Evolutionary conservation across 805 yeast genomes (phyloP).

Genomic region (Yarrowia hollandica): DNA sequence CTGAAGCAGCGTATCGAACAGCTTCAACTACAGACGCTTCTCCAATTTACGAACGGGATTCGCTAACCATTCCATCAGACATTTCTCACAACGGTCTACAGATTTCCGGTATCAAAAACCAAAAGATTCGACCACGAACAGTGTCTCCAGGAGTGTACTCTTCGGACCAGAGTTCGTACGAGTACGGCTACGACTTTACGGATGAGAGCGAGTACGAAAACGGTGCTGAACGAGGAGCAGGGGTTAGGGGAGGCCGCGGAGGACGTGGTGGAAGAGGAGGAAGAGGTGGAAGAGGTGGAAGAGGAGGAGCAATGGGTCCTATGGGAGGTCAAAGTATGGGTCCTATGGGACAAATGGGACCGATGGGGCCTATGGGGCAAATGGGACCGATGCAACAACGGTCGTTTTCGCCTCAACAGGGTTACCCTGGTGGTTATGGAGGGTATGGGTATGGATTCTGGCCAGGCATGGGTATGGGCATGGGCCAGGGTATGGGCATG

Average conservation of each 20-base stretch:
- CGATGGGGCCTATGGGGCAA: too few species aligned
- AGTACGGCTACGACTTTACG: conserved; percentile 11
- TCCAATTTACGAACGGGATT: conserved; percentile 6
- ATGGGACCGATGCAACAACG: too few species aligned
- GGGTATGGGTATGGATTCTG: conserved; percentile 2
- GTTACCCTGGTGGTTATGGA: conserved; percentile 9
- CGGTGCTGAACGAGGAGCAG: background rate
- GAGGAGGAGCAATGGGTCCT: background rate
- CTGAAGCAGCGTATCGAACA: conserved; percentile 15
- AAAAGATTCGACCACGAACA: background rate
- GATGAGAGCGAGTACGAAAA: conserved; percentile 27
- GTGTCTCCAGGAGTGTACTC: conserved; percentile 16
- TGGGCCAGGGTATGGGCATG: background rate
- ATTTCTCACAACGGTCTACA: conserved; percentile 2
- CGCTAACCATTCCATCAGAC: conserved; percentile 11
- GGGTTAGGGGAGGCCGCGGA: background rate
- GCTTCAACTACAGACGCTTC: conserved; percentile 11
- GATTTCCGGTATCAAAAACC: conserved; percentile 9
- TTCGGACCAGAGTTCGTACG: conserved; percentile 8
- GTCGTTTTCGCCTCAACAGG: background rate
- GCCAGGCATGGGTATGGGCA: conserved; percentile 20
- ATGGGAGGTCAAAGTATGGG: too few species aligned
- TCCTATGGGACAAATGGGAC: too few species aligned
- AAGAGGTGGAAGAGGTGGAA: background rate
- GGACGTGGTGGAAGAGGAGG: conserved; percentile 2